Base-by-base conservation (phyloP, 108 stramenopile genomes). In the Skeletonema menzelii region DNA sequence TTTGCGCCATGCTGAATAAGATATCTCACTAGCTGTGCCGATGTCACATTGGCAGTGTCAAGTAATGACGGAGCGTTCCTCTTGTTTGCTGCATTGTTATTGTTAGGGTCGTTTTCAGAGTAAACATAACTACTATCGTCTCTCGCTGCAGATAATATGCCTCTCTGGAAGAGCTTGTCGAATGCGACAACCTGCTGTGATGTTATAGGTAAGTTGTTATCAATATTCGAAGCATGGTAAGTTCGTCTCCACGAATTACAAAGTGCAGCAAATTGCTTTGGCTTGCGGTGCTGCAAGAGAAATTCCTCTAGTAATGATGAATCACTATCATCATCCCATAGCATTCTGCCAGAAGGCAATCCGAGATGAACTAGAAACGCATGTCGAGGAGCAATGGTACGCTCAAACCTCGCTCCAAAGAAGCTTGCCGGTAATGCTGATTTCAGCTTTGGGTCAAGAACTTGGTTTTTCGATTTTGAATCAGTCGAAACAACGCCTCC, bases 361-460 rank as follows among this genome's bases (percentile, higher is more conserved):
- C 67, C 67, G 8, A 59, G 56, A 67, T 82, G 75, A 12, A 86
- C 79, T 58, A 94, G 68, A 71, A 94, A 94, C 14, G 93, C 93
- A 74, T 94, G 89, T 17, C 88, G 73, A 20, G 93, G 93, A 63
- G 93, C 93, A 42, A 93, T 80, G 0, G 79, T 85, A 38, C 79
- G 65, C 70, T 94, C 93, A 59, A 91, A 68, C 27, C 90, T 77
- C 8, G 88, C 80, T 40, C 93, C 93, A 79, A 84, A 94, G 76
- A 85, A 94, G 40, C 84, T 85, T 0, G 75, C 83, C 27, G 77
- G 88, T 32, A 88, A 80, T 1, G 89, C 74, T 3, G 55, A 55
- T 73, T 75, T 69, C 8, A 82, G 26, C 46, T 66, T 27, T 28
- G 77, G 70, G 32, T 68, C 8, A 8, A 78, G 47, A 14, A 35